Base-by-base conservation (phyloP, 495 filamentous ascomycete genomes). In the Achaetomiella virescens region DNA sequence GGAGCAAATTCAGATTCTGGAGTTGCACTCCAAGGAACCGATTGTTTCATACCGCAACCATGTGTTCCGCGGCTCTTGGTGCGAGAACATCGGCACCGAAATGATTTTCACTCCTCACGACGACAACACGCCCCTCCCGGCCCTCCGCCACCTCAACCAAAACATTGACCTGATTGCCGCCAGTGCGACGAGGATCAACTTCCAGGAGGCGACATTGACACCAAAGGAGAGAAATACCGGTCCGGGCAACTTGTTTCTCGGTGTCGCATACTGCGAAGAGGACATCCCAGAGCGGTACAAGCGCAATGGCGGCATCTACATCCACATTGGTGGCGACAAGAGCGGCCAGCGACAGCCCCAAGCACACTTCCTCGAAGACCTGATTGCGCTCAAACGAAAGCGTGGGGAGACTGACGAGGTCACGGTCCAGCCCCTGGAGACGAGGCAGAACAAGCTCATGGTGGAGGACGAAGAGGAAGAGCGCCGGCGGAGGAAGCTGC, bases 51-150 rank as follows among this genome's bases (percentile, higher is more conserved):
- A 92, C 74, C 75, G 85, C 42, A 85, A 85, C 44, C 81, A 82
- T 48, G 71, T 90, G 33, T 91, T 88, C 67, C 83, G 79, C 59
- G 91, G 89, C 53, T 66, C 78, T 27, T 96, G 91, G 91, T 78
- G 78, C 29, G 77, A 84, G 43, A 86, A 88, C 54, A 77, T 92
- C 3, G 90, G 90, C 31, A 93, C 89, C 0, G 88, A 95, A 46
- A 65, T 95, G 58, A 76, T 90, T 53, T 84, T 96, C 52, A 72
- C 81, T 0, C 69, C 70, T 1, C 81, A 77, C 47, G 76, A 72
- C 55, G 66, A 65, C 24, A 72, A 68, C 47, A 59, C 56, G 57
- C 51, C 65, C 27, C 59, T 75, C 49, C 70, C 68, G 12, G 71
- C 63, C n/a, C 71, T 76, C 10, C 77, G 68, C 22, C 65, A 64